A percentile compares a stretch with the other conserved stretches of the same genome.
Evolutionary conservation across 768 basidiomycete species (phyloP).

Genomic region (Botryobasidium botryosum): DNA sequence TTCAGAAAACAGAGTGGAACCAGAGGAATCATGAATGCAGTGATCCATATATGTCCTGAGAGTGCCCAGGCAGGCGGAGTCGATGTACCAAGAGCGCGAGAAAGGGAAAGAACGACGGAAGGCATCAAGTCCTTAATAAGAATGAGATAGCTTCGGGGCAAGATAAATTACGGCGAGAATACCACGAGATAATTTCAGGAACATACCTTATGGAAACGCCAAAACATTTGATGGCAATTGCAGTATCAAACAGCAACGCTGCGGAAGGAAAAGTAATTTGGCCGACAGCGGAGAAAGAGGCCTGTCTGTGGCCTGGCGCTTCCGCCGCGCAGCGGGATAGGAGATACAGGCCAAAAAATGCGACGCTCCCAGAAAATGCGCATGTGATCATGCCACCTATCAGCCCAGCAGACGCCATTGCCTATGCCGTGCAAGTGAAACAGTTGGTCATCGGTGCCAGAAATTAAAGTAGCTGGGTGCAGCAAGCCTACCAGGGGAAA

Average conservation of each 20-base stretch:
- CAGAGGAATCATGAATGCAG: conserved; percentile 54
- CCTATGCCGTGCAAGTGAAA: conserved; percentile 26
- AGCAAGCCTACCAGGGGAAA: conserved; percentile 53
- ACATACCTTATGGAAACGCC: conserved; percentile 82
- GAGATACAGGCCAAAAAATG: conserved; percentile 76
- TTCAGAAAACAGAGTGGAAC: conserved; percentile 73
- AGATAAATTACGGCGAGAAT: background rate
- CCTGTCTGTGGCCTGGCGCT: conserved; percentile 44
- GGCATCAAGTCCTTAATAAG: conserved; percentile 91
- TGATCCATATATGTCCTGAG: conserved; percentile 70
- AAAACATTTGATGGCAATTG: conserved; percentile 92
- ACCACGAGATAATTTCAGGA: background rate
- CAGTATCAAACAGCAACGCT: conserved; percentile 79
- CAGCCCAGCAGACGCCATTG: conserved; percentile 78
- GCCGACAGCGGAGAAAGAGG: conserved; percentile 72
- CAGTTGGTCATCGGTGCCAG: background rate
- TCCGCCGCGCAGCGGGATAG: conserved; percentile 68
- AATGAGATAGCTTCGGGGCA: conserved; percentile 51
- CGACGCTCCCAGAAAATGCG: conserved; percentile 55
- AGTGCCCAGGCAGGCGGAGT: conserved; percentile 62
- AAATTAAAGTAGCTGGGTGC: background rate
- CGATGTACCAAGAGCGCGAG: conserved; percentile 55
- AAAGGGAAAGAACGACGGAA: conserved; percentile 68
- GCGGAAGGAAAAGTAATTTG: conserved; percentile 80
- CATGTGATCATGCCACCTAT: conserved; percentile 86